phyloP scores from a whole-genome alignment of 352 stramenopile genomes.

The Phytophthora gonapodyides region DNA sequence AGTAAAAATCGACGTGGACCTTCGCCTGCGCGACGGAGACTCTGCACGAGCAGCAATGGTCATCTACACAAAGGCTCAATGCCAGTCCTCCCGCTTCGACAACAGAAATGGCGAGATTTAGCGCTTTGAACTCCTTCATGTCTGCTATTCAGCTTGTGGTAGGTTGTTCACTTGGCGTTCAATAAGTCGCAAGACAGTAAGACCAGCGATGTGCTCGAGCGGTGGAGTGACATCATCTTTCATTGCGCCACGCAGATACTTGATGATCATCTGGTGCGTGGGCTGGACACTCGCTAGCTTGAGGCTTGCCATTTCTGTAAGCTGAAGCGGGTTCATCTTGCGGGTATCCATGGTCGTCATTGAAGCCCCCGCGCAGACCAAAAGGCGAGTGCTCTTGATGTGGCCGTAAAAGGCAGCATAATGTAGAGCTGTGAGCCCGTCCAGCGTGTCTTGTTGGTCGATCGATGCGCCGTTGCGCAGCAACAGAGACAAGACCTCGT shows the following conservation, averaged over 20 bases:
- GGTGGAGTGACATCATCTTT: conserved; percentile 70
- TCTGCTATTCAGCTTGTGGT: conserved; percentile 34
- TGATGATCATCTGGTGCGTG: conserved; percentile 87
- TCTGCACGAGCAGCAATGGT: no score
- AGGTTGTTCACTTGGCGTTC: conserved; percentile 65
- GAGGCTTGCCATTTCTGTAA: conserved; percentile 77
- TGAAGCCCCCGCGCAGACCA: conserved; percentile 61
- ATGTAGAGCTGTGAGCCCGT: conserved; percentile 67
- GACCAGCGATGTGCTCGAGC: conserved; percentile 73
- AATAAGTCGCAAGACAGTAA: conserved; percentile 70
- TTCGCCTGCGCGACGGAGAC: no score
- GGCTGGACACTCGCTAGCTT: conserved; percentile 77
- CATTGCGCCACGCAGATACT: conserved; percentile 82
- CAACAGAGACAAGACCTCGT: conserved; percentile 66
- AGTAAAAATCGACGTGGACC: no score
- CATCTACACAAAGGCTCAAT: no score
- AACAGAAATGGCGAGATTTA: background rate
- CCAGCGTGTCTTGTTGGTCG: conserved; percentile 59
- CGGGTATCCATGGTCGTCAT: conserved; percentile 55
- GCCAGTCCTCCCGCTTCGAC: no score
- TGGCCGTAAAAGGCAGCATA: conserved; percentile 81
- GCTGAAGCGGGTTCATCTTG: conserved; percentile 71
- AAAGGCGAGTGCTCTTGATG: conserved; percentile 65
- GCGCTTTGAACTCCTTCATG: background rate
- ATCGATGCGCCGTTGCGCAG: conserved; percentile 71